These are phyloP conservation scores for Epithemia pelagica DNA, from an alignment of 108 stramenopile species.

Conservation along the genomic window DNA sequence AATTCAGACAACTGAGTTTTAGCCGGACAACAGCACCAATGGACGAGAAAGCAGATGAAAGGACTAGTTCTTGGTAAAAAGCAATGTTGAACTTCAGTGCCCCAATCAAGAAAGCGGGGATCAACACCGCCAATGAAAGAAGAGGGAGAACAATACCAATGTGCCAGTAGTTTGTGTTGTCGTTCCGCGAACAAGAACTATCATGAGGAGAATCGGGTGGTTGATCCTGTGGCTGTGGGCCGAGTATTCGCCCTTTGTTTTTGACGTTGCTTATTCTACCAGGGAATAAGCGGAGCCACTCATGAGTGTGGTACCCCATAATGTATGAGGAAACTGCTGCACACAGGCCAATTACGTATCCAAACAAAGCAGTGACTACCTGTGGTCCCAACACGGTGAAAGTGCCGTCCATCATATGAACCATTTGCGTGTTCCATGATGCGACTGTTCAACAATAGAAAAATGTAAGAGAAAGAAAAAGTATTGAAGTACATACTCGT, in stretches of 20 bases:
- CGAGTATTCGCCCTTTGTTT: neutral
- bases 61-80: conserved; percentile 54
- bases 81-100: conserved; percentile 30
- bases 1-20: conserved; percentile 46
- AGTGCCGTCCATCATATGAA: conserved; percentile 66
- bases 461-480: neutral
- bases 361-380: conserved; percentile 49
- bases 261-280: neutral
- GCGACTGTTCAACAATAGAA: conserved; percentile 19
- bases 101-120: conserved; percentile 39
- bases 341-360: conserved; percentile 59
- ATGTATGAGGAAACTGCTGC: conserved; percentile 32
- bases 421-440: conserved; percentile 82
- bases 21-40: conserved; percentile 54
- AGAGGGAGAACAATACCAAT: neutral
- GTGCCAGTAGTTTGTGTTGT: neutral
- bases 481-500: neutral
- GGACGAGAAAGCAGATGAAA: conserved; percentile 43
- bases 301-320: conserved; percentile 35
- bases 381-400: conserved; percentile 48
- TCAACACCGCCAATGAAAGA: conserved; percentile 6
- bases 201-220: conserved; percentile 4
- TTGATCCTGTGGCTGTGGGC: neutral
- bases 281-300: conserved; percentile 17
- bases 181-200: neutral